These are phyloP conservation scores for Apostasia ramifera DNA, from an alignment of 106 monocot species.

Conservation along the genomic window DNA sequence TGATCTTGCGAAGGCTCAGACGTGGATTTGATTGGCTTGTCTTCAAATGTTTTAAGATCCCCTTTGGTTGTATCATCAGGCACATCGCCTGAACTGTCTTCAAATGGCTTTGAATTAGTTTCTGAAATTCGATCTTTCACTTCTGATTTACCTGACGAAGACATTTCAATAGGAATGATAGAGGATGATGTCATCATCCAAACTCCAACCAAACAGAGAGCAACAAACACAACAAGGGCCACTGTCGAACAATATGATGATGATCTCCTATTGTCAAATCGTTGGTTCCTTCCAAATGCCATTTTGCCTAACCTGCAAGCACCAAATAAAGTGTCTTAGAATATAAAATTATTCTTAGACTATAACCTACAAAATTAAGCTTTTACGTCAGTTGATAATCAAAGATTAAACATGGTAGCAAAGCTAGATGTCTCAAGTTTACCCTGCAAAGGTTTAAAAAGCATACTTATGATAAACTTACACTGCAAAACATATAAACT, in stretches of 20 bases:
- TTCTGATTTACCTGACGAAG: conserved; percentile 31
- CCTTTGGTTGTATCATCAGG: conserved; percentile 19
- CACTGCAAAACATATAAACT: too few relatives aligned
- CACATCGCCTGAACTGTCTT: conserved; percentile 23
- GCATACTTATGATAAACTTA: too few relatives aligned
- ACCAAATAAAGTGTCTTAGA: neutral
- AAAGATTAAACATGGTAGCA: neutral
- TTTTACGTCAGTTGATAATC: neutral
- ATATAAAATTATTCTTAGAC: neutral
- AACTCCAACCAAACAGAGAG: conserved; percentile 71
- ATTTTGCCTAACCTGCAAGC: conserved; percentile 19
- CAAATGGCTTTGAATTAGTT: conserved; percentile 17
- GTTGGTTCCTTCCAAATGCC: conserved; percentile 51
- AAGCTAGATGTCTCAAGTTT: neutral
- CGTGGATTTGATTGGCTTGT: conserved; percentile 10
- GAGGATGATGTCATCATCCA: conserved; percentile 93
- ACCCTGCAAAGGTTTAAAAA: too few relatives aligned
- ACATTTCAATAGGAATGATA: conserved; percentile 39
- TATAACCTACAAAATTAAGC: neutral
- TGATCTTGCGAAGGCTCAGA: conserved; percentile 15
- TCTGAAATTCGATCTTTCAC: conserved; percentile 17
- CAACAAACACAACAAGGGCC: conserved; percentile 64
- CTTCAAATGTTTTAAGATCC: conserved; percentile 6
- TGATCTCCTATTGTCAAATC: conserved; percentile 56
- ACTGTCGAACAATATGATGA: conserved; percentile 60